Evolutionary conservation across 75 land plant species (phyloP).

Genomic region (Cupressus sempervirens): DNA sequence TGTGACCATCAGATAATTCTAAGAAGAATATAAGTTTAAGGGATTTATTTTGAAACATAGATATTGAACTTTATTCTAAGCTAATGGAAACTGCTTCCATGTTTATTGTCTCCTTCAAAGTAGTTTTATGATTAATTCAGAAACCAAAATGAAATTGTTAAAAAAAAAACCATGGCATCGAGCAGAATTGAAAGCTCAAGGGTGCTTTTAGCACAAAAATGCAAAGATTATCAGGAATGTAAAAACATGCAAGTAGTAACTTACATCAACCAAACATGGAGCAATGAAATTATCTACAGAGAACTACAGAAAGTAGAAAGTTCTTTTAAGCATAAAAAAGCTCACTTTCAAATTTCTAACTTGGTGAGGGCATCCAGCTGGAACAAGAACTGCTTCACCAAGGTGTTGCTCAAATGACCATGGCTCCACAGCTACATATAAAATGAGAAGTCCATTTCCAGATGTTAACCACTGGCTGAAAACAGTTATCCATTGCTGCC

Average conservation of each 20-base stretch:
- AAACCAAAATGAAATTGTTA: neutral
- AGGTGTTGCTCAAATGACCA: slow-evolving; percentile 74
- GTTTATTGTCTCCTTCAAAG: neutral
- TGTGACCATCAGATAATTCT: neutral
- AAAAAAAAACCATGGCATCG: neutral
- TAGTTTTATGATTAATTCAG: neutral
- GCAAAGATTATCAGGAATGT: neutral
- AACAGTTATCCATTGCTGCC: neutral
- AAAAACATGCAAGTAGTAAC: neutral
- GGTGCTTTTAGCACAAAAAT: neutral
- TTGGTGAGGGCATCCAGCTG: slow-evolving; percentile 88
- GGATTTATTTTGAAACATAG: neutral
- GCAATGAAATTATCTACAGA: neutral
- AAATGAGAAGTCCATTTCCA: neutral
- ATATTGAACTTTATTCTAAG: neutral
- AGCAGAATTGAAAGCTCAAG: neutral
- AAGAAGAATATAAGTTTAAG: neutral
- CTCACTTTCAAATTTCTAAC: slow-evolving; percentile 67
- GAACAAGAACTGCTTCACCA: slow-evolving; percentile 79
- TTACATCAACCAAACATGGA: neutral
- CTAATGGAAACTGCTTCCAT: neutral
- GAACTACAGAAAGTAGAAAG: neutral
- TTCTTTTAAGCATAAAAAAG: neutral
- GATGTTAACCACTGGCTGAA: neutral
- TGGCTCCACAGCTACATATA: slow-evolving; percentile 54